These are phyloP conservation scores for Beauveria varroae DNA, from an alignment of 2,329 filamentous ascomycete genomes.

Conservation along the genomic window DNA sequence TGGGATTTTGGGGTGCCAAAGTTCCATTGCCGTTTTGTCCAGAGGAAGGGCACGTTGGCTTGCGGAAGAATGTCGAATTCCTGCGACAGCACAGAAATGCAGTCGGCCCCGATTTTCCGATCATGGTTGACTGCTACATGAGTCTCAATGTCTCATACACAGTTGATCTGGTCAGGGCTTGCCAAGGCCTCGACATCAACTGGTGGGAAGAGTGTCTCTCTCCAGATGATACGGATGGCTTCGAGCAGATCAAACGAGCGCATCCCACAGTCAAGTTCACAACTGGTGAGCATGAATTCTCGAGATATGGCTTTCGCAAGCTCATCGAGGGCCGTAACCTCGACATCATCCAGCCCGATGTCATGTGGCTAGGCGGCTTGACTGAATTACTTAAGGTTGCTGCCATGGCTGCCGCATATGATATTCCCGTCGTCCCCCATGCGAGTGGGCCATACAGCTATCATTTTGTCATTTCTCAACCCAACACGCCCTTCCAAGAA, in stretches of 20 bases:
- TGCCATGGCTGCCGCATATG: slow-evolving; percentile 84
- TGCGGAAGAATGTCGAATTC: slow-evolving; percentile 86
- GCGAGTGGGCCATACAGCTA: slow-evolving; percentile 92
- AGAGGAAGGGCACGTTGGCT: slow-evolving; percentile 72
- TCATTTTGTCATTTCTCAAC: slow-evolving; percentile 90
- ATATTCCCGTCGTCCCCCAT: slow-evolving; percentile 92
- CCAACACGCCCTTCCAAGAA: slow-evolving; percentile 91
- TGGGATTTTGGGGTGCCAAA: slow-evolving; percentile 89
- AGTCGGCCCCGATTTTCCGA: slow-evolving; percentile 82
- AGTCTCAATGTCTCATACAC: slow-evolving; percentile 87
- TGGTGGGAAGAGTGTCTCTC: slow-evolving; percentile 96
- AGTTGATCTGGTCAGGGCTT: slow-evolving; percentile 80
- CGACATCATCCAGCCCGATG: slow-evolving; percentile 90
- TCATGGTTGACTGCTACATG: slow-evolving; percentile 98
- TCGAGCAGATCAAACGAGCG: slow-evolving; percentile 80
- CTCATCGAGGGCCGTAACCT: slow-evolving; percentile 85
- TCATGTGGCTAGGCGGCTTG: slow-evolving; percentile 94
- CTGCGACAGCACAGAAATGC: slow-evolving; percentile 75
- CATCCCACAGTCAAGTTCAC: slow-evolving; percentile 91
- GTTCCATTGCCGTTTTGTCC: slow-evolving; percentile 85
- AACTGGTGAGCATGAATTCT: slow-evolving; percentile 93
- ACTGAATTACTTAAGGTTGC: slow-evolving; percentile 87
- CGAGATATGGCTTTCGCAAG: slow-evolving; percentile 89
- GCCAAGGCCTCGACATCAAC: slow-evolving; percentile 78
- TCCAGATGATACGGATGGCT: slow-evolving; percentile 88